Percentiles rank a stretch among this genome's conserved stretches.
These are phyloP conservation scores for Croton laevigatus DNA, from an alignment of 441 rosid species.

Conservation along the genomic window DNA sequence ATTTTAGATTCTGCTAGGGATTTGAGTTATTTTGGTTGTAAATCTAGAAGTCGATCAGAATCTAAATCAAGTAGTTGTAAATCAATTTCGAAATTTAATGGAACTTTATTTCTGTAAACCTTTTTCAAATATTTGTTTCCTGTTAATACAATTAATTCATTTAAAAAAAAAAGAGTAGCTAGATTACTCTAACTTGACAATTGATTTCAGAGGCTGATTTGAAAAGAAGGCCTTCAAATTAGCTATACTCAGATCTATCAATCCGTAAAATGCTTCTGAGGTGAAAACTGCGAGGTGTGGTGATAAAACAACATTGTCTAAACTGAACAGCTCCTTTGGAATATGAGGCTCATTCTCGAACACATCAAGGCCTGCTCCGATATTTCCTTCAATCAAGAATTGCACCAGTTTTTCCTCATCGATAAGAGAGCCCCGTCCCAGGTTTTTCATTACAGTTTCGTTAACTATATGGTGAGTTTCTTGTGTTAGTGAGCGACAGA, in stretches of 20 bases:
- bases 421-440: slow-evolving; percentile 57
- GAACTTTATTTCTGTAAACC: no score
- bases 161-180: no score
- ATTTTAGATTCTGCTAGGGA: no score
- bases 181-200: slow-evolving; percentile 18
- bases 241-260: slow-evolving; percentile 23
- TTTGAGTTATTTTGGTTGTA: no score
- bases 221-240: slow-evolving; percentile 55
- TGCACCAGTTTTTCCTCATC: slow-evolving; percentile 55
- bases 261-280: slow-evolving; percentile 29
- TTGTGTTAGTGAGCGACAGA: slow-evolving; percentile 36
- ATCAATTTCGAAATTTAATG: no score
- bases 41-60: neutral
- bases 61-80: no score
- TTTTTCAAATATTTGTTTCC: no score
- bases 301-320: slow-evolving; percentile 44
- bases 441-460: slow-evolving; percentile 40
- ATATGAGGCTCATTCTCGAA: slow-evolving; percentile 57
- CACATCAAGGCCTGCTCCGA: slow-evolving; percentile 59
- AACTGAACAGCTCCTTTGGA: slow-evolving; percentile 38
- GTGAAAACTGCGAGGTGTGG: slow-evolving; percentile 39
- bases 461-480: slow-evolving; percentile 45
- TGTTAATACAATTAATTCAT: no score
- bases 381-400: slow-evolving; percentile 36
- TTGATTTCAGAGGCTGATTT: slow-evolving; percentile 30